Conservation (phyloP, 2,329 filamentous ascomycete genomes). For the Metarhizium album region DNA sequence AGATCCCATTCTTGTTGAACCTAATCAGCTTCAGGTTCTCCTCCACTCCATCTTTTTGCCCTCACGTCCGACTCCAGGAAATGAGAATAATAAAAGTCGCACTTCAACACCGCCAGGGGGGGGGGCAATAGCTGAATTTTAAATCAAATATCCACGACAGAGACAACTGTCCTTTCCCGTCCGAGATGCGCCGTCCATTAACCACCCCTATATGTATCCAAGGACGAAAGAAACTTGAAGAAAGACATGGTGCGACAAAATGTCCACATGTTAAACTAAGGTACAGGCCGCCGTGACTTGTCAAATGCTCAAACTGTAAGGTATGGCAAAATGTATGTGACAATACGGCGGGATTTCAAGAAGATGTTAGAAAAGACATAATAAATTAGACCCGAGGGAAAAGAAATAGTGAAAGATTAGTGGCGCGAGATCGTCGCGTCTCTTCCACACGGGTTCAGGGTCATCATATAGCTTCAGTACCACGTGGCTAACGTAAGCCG, state of each 20-base stretch:
- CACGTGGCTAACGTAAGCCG: neutral
- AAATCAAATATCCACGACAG: neutral
- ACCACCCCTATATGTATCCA: conserved; percentile 3
- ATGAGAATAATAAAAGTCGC: neutral
- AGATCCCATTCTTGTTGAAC: neutral
- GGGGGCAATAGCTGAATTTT: neutral
- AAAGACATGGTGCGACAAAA: neutral
- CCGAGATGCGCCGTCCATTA: conserved; percentile 4
- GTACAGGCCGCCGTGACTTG: neutral
- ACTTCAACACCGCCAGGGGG: neutral
- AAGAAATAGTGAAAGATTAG: neutral
- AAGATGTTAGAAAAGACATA: neutral
- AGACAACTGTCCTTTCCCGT: neutral
- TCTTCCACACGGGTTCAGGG: neutral
- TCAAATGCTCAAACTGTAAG: neutral
- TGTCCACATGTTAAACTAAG: neutral
- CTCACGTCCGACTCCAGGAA: neutral
- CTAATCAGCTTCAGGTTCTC: neutral
- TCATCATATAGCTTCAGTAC: neutral
- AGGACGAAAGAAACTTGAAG: conserved; percentile 4
- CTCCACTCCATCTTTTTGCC: neutral
- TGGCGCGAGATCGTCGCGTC: neutral
- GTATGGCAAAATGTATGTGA: neutral
- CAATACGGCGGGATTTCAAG: neutral
- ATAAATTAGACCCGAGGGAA: neutral